These are phyloP conservation scores for Epichloe brachyelytri DNA, from an alignment of 2,329 filamentous ascomycete genomes.

Conservation along the genomic window DNA sequence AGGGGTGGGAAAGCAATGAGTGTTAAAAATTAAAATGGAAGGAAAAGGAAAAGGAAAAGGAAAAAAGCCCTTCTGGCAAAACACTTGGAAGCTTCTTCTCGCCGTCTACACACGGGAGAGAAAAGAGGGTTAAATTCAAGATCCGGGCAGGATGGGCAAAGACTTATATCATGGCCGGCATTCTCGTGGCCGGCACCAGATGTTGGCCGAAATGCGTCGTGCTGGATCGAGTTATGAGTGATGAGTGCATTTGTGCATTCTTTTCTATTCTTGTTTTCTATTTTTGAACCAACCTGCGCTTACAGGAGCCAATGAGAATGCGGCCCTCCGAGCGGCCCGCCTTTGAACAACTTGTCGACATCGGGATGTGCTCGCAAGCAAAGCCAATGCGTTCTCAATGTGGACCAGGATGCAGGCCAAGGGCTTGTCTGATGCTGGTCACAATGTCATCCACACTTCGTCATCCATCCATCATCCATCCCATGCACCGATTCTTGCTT, in stretches of 20 bases:
- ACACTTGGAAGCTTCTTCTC: slow-evolving; percentile 36
- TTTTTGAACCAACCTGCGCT: slow-evolving; percentile 32
- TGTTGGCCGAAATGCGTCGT: slow-evolving; percentile 12
- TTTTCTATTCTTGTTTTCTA: slow-evolving; percentile 30
- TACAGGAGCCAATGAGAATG: slow-evolving; percentile 28
- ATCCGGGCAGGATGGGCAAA: slow-evolving; percentile 32
- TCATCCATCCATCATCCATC: neutral
- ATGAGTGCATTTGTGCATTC: slow-evolving; percentile 10
- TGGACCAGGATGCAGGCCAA: neutral
- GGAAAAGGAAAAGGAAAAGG: slow-evolving; percentile 20
- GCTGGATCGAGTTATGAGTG: slow-evolving; percentile 1
- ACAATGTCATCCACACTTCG: slow-evolving; percentile 5
- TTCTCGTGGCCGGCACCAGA: slow-evolving; percentile 22
- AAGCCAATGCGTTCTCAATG: too few relatives aligned
- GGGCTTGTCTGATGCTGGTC: neutral
- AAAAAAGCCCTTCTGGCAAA: slow-evolving; percentile 17
- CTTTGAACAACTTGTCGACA: neutral
- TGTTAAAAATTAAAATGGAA: slow-evolving; percentile 19
- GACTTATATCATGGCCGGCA: slow-evolving; percentile 45
- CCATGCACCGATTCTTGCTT: slow-evolving; percentile 1
- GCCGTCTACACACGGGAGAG: slow-evolving; percentile 28
- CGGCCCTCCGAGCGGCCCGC: neutral
- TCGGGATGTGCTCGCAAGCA: too few relatives aligned
- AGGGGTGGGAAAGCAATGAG: slow-evolving; percentile 20
- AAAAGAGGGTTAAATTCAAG: slow-evolving; percentile 25